These are phyloP conservation scores for Mucuna pruriens DNA, from an alignment of 306 rosid genomes.

Conservation along the genomic window DNA sequence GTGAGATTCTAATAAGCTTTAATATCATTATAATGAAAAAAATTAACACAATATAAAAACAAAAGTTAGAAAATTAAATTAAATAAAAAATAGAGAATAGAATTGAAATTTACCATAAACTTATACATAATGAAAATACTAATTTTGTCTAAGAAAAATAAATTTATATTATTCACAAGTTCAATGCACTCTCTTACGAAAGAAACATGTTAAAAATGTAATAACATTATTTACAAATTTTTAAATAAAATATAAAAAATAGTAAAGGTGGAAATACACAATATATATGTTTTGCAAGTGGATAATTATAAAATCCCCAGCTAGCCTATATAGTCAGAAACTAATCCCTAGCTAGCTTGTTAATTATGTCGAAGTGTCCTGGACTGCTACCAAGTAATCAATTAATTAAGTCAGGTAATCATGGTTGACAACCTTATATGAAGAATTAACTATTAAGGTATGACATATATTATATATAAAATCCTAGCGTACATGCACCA, in stretches of 20 bases:
- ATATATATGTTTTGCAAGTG: slow-evolving; percentile 15
- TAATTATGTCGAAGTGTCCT: background rate
- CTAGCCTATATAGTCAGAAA: background rate
- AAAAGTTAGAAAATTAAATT: no score
- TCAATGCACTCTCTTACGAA: background rate
- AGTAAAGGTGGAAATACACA: background rate
- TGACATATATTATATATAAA: background rate
- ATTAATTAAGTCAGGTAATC: slow-evolving; percentile 5
- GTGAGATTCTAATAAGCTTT: no score
- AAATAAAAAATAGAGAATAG: no score
- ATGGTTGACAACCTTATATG: slow-evolving; percentile 27
- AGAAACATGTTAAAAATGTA: background rate
- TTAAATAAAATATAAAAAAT: background rate
- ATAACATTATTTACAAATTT: background rate
- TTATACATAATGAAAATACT: no score
- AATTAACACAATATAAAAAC: no score
- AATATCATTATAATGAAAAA: no score
- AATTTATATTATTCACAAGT: background rate
- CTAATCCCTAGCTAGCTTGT: background rate
- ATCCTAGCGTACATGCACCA: slow-evolving; percentile 27
- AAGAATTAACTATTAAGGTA: background rate
- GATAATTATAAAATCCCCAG: background rate
- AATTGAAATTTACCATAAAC: no score
- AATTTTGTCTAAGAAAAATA: background rate
- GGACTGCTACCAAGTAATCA: background rate